Evolutionary conservation across 306 rosid genomes (phyloP), one percentile per base, ranked within the genome.

Genomic region (Datisca glomerata): DNA sequence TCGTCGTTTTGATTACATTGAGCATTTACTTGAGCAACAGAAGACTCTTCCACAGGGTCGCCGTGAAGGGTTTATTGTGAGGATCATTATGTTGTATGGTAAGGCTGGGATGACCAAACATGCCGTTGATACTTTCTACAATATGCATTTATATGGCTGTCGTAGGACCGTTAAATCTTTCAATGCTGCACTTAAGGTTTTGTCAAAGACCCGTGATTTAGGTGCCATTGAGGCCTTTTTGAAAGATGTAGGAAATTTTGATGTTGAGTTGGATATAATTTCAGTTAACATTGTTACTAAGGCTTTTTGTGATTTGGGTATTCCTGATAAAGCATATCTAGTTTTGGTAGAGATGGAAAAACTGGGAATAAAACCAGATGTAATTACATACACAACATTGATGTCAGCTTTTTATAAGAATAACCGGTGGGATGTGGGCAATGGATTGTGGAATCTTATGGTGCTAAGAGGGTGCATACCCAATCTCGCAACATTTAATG

Each of bases 361-460:
- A 49, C 19, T 49, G 43, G 81, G 85, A 18, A 58, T 78, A 55
- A n/a, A 10, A 18, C 89, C 86, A 0, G 94, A 83, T 70, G 70
- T 65, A 35, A 27, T 83, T 27, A 79, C 94, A 1, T 83, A 72
- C 36, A 83, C 94, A 0, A 79, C 91, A 12, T 76, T 79, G 21
- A 56, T 83, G 8, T 67, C 86, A 1, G 80, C 80, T 8, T 75
- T 73, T 75, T 83, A 79, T 53, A 47, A 68, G 49, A 21, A 28
- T 23, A 70, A 32, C 36, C 53, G 57, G 9, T 72, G 59, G 7
- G 82, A 56, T 42, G 63, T 75, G 66, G 85, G 80, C 10, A 83
- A 79, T 67, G 91, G 94, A 2, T 56, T 83, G 53, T 79, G 94
- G 91, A 83, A 83, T 56, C 58, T 66, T 28, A 79, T 83, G 94